Percentiles rank a stretch among this genome's conserved stretches.
Evolutionary conservation across 2,329 filamentous ascomycete species (phyloP).

Genomic region (Aspergillus brasiliensis): DNA sequence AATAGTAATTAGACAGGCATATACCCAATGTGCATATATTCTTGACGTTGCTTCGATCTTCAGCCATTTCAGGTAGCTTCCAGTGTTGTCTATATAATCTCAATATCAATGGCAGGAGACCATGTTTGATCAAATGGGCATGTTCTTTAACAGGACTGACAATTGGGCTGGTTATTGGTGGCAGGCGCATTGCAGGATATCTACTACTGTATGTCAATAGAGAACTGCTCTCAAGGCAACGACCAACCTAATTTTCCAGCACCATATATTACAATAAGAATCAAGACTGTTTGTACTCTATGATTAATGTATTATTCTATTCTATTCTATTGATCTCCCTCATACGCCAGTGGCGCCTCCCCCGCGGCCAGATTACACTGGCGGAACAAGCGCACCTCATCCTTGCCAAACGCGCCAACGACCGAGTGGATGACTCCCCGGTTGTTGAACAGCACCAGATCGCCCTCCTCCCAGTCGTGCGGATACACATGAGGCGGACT

Average conservation of each 20-base stretch:
- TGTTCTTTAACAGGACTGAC: too few relatives aligned
- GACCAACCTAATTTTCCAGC: too few relatives aligned
- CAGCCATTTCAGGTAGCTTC: too few relatives aligned
- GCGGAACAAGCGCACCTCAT: conserved; percentile 74
- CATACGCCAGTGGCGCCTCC: conserved; percentile 15
- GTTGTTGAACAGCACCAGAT: conserved; percentile 78
- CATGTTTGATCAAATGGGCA: too few relatives aligned
- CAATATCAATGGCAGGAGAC: too few relatives aligned
- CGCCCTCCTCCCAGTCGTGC: conserved; percentile 76
- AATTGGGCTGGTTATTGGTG: too few relatives aligned
- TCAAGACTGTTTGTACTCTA: not conserved
- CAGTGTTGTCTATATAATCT: too few relatives aligned
- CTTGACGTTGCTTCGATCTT: too few relatives aligned
- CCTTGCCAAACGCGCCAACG: conserved; percentile 70
- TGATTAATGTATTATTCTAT: not conserved
- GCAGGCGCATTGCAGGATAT: too few relatives aligned
- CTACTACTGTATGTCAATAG: too few relatives aligned
- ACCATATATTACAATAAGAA: too few relatives aligned
- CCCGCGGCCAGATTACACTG: conserved; percentile 73
- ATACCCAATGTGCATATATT: not conserved
- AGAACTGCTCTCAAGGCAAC: too few relatives aligned
- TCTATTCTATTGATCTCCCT: not conserved
- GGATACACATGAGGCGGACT: conserved; percentile 68
- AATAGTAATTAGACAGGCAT: not conserved
- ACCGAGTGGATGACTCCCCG: conserved; percentile 74